Conservation (phyloP, 75 land plant genomes). For the Isoetes taiwanensis region DNA sequence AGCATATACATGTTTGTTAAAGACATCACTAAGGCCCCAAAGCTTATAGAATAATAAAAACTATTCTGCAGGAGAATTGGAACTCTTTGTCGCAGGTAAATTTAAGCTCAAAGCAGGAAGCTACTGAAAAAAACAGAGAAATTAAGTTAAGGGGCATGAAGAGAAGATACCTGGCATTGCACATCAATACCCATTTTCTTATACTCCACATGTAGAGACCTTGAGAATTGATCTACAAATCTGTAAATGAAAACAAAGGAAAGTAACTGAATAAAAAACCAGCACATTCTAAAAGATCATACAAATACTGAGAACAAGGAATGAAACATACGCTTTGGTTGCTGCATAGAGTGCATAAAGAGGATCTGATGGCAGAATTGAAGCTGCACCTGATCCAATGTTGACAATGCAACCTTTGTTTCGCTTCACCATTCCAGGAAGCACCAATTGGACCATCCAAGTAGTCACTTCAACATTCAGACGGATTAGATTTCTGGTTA, state of each 20-base stretch:
- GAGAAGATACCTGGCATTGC: slow-evolving; percentile 96
- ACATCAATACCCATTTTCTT: slow-evolving; percentile 77
- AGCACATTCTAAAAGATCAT: not conserved
- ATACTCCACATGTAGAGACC: slow-evolving; percentile 75
- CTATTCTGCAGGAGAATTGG: too few species aligned
- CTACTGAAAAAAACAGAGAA: too few species aligned
- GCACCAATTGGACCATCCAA: slow-evolving; percentile 29
- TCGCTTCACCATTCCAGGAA: slow-evolving; percentile 57
- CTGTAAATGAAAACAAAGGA: slow-evolving; percentile 27
- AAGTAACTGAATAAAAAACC: not conserved
- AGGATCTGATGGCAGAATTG: slow-evolving; percentile 74
- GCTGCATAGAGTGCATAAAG: slow-evolving; percentile 83
- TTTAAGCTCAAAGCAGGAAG: too few species aligned
- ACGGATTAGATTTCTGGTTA: slow-evolving; percentile 25
- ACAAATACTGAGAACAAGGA: not conserved
- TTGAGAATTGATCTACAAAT: slow-evolving; percentile 69
- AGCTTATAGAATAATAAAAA: too few species aligned
- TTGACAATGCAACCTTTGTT: slow-evolving; percentile 79
- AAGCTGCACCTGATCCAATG: slow-evolving; percentile 78
- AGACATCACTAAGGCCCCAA: too few species aligned
- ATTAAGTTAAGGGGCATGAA: too few species aligned
- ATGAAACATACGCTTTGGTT: slow-evolving; percentile 62
- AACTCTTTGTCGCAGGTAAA: too few species aligned
- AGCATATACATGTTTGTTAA: too few species aligned
- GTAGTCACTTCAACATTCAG: slow-evolving; percentile 44